Evolutionary conservation across 2,329 filamentous ascomycete genomes (phyloP).

Genomic region (Colletotrichum phormii): DNA sequence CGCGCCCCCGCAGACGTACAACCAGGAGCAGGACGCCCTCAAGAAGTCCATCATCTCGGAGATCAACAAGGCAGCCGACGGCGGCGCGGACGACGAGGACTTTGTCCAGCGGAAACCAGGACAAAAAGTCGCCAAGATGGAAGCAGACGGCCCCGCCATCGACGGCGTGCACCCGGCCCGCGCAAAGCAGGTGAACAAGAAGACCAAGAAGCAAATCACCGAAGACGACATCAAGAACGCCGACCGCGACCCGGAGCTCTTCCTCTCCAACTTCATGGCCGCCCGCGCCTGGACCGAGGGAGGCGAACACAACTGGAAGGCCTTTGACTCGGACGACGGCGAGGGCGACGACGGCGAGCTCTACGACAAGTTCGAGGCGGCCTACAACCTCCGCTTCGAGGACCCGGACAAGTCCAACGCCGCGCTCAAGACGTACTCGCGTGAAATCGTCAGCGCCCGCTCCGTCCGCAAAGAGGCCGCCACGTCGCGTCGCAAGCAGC

Average conservation of each 20-base stretch:
- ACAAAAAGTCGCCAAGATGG: constrained; percentile 43
- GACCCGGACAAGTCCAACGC: constrained; percentile 91
- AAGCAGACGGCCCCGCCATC: constrained; percentile 31
- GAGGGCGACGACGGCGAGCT: constrained; percentile 76
- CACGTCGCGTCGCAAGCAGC: constrained; percentile 79
- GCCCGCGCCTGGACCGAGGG: constrained; percentile 85
- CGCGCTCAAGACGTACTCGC: constrained; percentile 86
- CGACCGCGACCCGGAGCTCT: constrained; percentile 90
- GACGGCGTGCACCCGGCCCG: constrained; percentile 70
- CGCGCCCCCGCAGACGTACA: constrained; percentile 75
- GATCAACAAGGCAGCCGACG: constrained; percentile 74
- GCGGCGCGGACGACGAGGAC: constrained; percentile 64
- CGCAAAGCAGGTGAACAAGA: constrained; percentile 55
- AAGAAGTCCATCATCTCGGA: constrained; percentile 83
- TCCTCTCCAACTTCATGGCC: constrained; percentile 95
- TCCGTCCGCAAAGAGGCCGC: constrained; percentile 88
- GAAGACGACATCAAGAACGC: constrained; percentile 78
- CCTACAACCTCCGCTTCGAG: constrained; percentile 97
- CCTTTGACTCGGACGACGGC: constrained; percentile 94
- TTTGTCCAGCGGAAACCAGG: constrained; percentile 80
- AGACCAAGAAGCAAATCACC: constrained; percentile 53
- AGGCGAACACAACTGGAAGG: constrained; percentile 75
- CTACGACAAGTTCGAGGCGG: constrained; percentile 82
- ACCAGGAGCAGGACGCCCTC: constrained; percentile 87
- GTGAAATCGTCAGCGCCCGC: constrained; percentile 83